Evolutionary conservation across 441 rosid species (phyloP), one percentile per base, ranked within the genome.

Genomic region (Hura crepitans): DNA sequence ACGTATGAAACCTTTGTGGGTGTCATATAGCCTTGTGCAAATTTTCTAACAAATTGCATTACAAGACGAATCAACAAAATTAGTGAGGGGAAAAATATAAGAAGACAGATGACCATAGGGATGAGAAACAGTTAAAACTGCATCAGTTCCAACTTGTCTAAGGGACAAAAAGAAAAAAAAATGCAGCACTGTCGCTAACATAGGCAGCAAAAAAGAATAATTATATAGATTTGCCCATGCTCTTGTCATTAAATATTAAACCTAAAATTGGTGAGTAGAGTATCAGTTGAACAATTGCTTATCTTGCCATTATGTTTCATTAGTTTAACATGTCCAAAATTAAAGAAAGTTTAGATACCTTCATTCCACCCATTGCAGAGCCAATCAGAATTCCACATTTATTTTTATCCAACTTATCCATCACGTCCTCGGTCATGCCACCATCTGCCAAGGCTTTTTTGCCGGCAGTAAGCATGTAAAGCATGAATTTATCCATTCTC

Each of bases 401-500:
- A 43, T 80, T 14, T 83, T 87, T 91, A 80, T 89, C 85, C 65
- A 91, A 76, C 72, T 82, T 86, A 49, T 85, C 77, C 96, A 95
- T 89, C 17, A 86, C 85, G 61, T 92, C 92, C 74, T 88, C 90
- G 47, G 93, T 88, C 31, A 95, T 79, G 23, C 98, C 95, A 78
- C 93, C 99, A 83, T 95, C 91, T 25, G 79, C 90, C 85, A 95
- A 81, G 72, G 99, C 98, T 77, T 92, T 95, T 84, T 95, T 95
- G 9, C 99, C 98, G 37, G 99, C 99, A 18, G 87, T 92, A 57
- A 95, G 93, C 82, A 88, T 82, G 81, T 95, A 95, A 74, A 77
- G 99, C 99, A 92, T 92, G 85, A 90, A 95, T 67, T 90, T 95
- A 72, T 95, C 99, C 98, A 92, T 90, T 82, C 99, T 83, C 85